These are phyloP conservation scores for Citrus unshiu DNA, from an alignment of 345 rosid genomes.

Conservation along the genomic window DNA sequence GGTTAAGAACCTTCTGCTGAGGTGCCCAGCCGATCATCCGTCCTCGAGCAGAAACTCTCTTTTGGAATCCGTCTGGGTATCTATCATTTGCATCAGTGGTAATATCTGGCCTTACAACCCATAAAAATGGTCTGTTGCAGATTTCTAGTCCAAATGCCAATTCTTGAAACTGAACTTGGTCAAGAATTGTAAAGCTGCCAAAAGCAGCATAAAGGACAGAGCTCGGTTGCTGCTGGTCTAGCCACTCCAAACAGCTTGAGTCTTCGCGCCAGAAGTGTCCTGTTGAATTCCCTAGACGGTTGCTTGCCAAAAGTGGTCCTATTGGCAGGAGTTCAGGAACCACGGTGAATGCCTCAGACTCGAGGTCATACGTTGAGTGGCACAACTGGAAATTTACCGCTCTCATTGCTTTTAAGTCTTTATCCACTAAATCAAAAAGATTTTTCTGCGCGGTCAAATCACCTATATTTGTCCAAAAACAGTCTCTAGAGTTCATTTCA, in stretches of 20 bases:
- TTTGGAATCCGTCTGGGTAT: neutral
- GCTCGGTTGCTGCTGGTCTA: neutral
- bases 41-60: neutral
- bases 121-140: neutral
- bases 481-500: neutral
- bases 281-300: neutral
- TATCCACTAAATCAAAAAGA: too few relatives aligned
- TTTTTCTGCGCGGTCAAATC: neutral
- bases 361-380: neutral
- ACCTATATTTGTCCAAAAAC: neutral
- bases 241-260: neutral
- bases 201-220: neutral
- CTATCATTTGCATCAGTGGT: neutral
- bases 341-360: neutral
- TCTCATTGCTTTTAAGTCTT: rapidly evolving
- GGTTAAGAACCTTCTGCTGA: neutral
- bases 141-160: neutral
- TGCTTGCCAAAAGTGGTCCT: neutral
- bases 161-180: neutral
- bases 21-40: neutral
- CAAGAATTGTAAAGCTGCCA: neutral
- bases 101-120: neutral
- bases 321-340: neutral
- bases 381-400: neutral
- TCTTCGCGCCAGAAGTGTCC: neutral